A percentile compares a stretch with the other conserved stretches of the same genome.
Evolutionary conservation across 2,329 filamentous ascomycete species (phyloP).

Genomic region (Sporothrix inflata): DNA sequence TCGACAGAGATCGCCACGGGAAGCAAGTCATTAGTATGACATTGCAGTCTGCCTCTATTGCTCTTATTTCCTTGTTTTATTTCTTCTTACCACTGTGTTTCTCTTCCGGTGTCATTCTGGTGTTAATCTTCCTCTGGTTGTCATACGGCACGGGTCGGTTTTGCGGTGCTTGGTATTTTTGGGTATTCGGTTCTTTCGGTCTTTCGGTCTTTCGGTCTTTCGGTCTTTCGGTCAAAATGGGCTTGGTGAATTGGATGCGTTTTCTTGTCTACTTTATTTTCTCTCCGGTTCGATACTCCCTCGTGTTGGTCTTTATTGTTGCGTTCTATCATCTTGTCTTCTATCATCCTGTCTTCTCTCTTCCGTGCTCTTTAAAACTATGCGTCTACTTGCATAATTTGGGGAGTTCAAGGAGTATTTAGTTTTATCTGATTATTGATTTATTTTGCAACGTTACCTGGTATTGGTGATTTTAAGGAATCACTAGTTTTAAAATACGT

Average conservation of each 20-base stretch:
- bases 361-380: not conserved
- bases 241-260: not conserved
- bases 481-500: too few species aligned
- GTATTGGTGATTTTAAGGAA: not conserved
- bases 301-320: slow-evolving; percentile 7
- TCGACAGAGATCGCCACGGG: not conserved
- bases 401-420: slow-evolving; percentile 13
- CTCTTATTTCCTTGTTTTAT: not conserved
- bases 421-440: not conserved
- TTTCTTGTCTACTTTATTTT: not conserved
- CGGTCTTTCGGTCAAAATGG: not conserved
- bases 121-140: not conserved
- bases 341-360: too few species aligned
- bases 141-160: not conserved
- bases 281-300: slow-evolving; percentile 20
- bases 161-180: too few species aligned
- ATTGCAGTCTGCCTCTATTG: not conserved
- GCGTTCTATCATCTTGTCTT: too few species aligned
- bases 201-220: too few species aligned
- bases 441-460: not conserved
- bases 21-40: slow-evolving; percentile 11
- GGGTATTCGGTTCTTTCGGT: not conserved
- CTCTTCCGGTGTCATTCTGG: not conserved
- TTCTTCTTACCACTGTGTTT: not conserved
- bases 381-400: not conserved